phyloP scores from a whole-genome alignment of 2,329 filamentous ascomycete genomes.

The Stagonosporopsis cucurbitacearum region DNA sequence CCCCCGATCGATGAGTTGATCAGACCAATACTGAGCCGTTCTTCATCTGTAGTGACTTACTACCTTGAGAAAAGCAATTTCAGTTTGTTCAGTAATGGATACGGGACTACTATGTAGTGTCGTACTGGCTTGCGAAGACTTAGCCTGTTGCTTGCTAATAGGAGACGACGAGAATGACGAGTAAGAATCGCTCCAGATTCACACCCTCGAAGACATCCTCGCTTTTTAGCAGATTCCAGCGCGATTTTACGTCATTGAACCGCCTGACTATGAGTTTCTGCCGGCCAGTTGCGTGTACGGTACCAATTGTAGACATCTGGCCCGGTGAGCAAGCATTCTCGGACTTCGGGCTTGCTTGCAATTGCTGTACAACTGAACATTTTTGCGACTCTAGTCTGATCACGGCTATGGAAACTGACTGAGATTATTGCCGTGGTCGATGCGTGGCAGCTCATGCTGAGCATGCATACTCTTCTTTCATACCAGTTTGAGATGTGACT shows the following conservation, averaged over 20 bases:
- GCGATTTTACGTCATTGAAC: background rate
- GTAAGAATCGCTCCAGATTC: background rate
- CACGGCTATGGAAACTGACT: background rate
- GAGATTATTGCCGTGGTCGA: background rate
- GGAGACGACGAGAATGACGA: background rate
- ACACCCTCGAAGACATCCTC: background rate
- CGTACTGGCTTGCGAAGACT: background rate
- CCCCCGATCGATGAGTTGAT: background rate
- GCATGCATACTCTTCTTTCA: background rate
- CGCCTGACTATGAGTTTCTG: background rate
- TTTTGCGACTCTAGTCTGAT: background rate
- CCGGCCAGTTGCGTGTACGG: too few species aligned
- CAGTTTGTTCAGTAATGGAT: too few species aligned
- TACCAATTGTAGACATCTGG: background rate
- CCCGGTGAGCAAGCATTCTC: background rate
- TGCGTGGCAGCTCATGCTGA: background rate
- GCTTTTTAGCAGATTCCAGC: background rate
- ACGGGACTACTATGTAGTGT: background rate
- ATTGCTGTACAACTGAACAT: background rate
- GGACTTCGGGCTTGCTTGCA: background rate
- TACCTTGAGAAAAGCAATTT: too few species aligned
- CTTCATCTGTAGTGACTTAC: background rate
- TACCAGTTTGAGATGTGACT: background rate
- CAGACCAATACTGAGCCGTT: background rate
- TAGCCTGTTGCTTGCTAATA: background rate